Evolutionary conservation across 345 rosid genomes (phyloP).

Genomic region (Melastoma malabathricum): DNA sequence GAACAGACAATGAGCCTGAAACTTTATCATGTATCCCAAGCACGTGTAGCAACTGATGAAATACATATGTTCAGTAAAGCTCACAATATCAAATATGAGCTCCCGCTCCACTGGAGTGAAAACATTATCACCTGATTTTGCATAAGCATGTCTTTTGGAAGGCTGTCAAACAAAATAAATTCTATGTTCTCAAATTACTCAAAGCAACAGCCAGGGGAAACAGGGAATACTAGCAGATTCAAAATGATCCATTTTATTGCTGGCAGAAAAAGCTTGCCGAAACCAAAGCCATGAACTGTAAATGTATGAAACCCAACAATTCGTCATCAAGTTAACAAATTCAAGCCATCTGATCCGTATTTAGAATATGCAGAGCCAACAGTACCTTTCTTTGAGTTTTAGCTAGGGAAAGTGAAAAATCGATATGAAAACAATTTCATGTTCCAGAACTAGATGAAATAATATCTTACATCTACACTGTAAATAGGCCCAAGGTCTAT

Average conservation of each 20-base stretch:
- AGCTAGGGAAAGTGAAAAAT: background rate
- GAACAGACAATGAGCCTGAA: slow-evolving; percentile 11
- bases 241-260: too few relatives aligned
- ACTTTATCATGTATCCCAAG: background rate
- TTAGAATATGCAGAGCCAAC: too few relatives aligned
- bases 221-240: too few relatives aligned
- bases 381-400: background rate
- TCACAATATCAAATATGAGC: slow-evolving; percentile 75
- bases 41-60: background rate
- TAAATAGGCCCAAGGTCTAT: slow-evolving; percentile 88
- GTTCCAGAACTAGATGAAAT: too few relatives aligned
- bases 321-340: too few relatives aligned
- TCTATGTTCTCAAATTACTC: background rate
- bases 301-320: too few relatives aligned
- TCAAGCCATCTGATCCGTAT: too few relatives aligned
- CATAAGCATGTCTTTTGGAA: slow-evolving; percentile 63
- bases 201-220: too few relatives aligned
- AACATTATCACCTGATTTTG: slow-evolving; percentile 56
- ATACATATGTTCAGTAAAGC: slow-evolving; percentile 11
- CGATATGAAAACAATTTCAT: background rate
- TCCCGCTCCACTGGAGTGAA: slow-evolving; percentile 88
- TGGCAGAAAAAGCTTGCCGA: too few relatives aligned
- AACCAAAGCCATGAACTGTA: too few relatives aligned
- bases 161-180: slow-evolving; percentile 34
- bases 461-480: slow-evolving; percentile 54